A percentile compares a stretch with the other conserved stretches of the same genome.
phyloP scores from a whole-genome alignment of 1,284 basidiomycete species.

The Rhodotorula sp. region DNA sequence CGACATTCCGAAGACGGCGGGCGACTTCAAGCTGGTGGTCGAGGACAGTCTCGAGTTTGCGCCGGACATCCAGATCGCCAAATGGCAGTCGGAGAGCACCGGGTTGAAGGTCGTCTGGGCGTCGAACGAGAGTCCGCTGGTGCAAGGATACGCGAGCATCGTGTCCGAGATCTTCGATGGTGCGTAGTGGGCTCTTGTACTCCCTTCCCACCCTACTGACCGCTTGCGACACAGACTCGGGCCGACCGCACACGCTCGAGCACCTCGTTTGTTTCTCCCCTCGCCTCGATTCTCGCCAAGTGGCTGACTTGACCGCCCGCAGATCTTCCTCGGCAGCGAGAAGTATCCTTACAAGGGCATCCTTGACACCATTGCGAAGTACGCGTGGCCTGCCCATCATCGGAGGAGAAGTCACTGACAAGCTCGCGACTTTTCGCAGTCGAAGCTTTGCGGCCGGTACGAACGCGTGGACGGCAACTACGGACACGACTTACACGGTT shows the following conservation, averaged over 20 bases:
- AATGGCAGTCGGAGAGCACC: slow-evolving; percentile 39
- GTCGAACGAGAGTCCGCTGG: slow-evolving; percentile 59
- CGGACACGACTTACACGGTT: slow-evolving; percentile 91
- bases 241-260: slow-evolving; percentile 90
- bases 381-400: slow-evolving; percentile 51
- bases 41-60: slow-evolving; percentile 34
- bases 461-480: slow-evolving; percentile 63
- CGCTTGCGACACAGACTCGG: slow-evolving; percentile 51
- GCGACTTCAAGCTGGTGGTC: slow-evolving; percentile 35
- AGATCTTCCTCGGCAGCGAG: slow-evolving; percentile 92
- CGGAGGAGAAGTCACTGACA: slow-evolving; percentile 50
- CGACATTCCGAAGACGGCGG: slow-evolving; percentile 12
- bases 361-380: slow-evolving; percentile 94
- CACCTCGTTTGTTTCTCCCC: slow-evolving; percentile 45
- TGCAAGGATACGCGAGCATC: slow-evolving; percentile 90
- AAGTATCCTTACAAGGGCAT: slow-evolving; percentile 96
- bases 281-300: not conserved
- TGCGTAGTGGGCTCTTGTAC: not conserved
- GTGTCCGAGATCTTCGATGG: slow-evolving; percentile 71
- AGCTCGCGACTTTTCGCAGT: not conserved
- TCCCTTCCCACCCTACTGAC: not conserved
- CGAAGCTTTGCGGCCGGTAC: slow-evolving; percentile 59
- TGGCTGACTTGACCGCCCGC: slow-evolving; percentile 51
- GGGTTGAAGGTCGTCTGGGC: slow-evolving; percentile 52
- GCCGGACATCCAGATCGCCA: slow-evolving; percentile 30